These are phyloP conservation scores for Geosmithia morbida DNA, from an alignment of 2,329 filamentous ascomycete genomes.

Conservation along the genomic window DNA sequence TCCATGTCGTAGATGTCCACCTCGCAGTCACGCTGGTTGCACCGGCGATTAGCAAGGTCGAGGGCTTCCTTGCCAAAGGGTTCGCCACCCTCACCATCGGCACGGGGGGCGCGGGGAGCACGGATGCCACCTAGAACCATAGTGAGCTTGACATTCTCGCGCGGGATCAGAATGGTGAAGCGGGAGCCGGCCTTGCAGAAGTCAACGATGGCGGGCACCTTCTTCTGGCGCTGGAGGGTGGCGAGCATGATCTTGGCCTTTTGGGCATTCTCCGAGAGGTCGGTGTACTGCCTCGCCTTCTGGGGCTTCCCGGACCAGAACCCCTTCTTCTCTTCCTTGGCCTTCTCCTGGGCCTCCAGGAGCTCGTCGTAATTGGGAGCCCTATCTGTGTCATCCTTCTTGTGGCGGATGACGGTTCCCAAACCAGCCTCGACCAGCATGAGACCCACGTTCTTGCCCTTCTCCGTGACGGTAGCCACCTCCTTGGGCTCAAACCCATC, in stretches of 20 bases:
- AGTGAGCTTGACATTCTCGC: conserved; percentile 88
- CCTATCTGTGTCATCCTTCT: conserved; percentile 86
- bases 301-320: conserved; percentile 90
- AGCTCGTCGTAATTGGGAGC: conserved; percentile 90
- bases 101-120: conserved; percentile 70
- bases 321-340: conserved; percentile 79
- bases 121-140: conserved; percentile 89
- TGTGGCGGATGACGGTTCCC: conserved; percentile 85
- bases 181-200: conserved; percentile 96
- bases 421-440: conserved; percentile 83
- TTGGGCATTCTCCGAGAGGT: conserved; percentile 84
- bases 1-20: conserved; percentile 91
- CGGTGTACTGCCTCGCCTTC: conserved; percentile 67
- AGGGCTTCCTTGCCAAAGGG: conserved; percentile 92
- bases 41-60: conserved; percentile 76
- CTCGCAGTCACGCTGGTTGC: conserved; percentile 89
- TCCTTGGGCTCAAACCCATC: conserved; percentile 92
- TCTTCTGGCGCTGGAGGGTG: conserved; percentile 78
- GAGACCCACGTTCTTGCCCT: conserved; percentile 77
- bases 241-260: conserved; percentile 92
- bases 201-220: conserved; percentile 84
- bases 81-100: conserved; percentile 65
- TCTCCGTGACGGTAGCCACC: conserved; percentile 74
- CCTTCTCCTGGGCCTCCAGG: conserved; percentile 63
- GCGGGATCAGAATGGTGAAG: conserved; percentile 82